A percentile compares a stretch with the other conserved stretches of the same genome.
phyloP scores from a whole-genome alignment of 495 filamentous ascomycete species.

The Darksidea phi region DNA sequence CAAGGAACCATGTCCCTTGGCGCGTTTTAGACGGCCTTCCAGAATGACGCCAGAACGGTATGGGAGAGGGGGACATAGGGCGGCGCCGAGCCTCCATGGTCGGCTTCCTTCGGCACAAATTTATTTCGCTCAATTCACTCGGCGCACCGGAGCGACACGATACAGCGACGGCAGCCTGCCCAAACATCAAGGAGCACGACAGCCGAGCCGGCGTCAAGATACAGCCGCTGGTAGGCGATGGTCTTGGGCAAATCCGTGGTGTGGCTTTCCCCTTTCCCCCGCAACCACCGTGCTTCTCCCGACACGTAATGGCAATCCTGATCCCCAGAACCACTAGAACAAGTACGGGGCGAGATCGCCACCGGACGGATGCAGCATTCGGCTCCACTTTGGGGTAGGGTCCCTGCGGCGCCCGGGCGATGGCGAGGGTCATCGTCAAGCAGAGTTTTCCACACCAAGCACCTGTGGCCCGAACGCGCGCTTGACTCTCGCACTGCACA shows the following conservation, averaged over 20 bases:
- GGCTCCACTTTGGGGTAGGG: not conserved
- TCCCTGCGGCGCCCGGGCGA: not conserved
- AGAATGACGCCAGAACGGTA: not conserved
- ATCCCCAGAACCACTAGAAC: not conserved
- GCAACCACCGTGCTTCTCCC: not conserved
- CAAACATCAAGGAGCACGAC: not conserved
- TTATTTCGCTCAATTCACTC: not conserved
- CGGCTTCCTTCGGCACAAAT: not conserved
- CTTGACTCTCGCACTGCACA: too few species aligned
- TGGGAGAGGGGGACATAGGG: not conserved
- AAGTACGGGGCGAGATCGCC: not conserved
- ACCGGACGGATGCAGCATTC: not conserved
- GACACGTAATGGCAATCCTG: constrained; percentile 21
- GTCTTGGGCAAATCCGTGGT: not conserved
- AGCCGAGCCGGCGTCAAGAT: not conserved
- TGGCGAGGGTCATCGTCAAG: too few species aligned
- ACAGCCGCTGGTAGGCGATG: not conserved
- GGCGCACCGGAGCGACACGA: not conserved
- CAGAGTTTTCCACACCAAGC: too few species aligned
- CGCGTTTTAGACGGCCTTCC: not conserved
- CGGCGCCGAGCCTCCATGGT: not conserved
- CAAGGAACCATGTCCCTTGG: not conserved
- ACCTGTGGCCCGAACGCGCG: too few species aligned
- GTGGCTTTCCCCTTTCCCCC: not conserved
- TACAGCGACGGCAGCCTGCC: not conserved